Evolutionary conservation across 306 rosid genomes (phyloP), one percentile per base, ranked within the genome.

Genomic region (Fragaria ananassa): DNA sequence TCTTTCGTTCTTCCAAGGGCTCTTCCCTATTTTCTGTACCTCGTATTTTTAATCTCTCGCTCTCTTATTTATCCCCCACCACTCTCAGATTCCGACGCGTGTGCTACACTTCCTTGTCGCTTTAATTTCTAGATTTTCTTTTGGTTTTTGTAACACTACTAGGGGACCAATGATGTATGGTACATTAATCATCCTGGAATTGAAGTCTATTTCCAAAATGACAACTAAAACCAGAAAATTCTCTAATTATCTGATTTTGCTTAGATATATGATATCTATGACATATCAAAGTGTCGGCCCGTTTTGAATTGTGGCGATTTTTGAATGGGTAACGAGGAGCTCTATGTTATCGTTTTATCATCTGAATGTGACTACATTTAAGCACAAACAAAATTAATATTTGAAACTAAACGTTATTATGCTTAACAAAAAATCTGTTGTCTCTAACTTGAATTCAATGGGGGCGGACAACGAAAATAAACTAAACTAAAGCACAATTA

Each of bases 11-110:
- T 54, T 76, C 81, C 63, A 81, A 64, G 76, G 84, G 76, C 88
- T 79, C 87, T 79, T 82, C 79, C 13, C 75, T 68, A 44, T 62
- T 68, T 72, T 78, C 80, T 80, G 79, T 90, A 79, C 97, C 97
- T 89, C 97, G 95, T 91, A 86, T 91, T 86, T 89, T 88, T 83
- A 76, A 81, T n/a, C n/a, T 44, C 45, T 42, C 45, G 11, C 45
- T 57, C 57, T 44, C 67, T 73, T 6, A 53, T 71, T 76, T 79
- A 84, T 82, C 88, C 66, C 37, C 12, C n/a, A 1, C 18, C 1
- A 53, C 9, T 74, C 85, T 86, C 89, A 87, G 74, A 57, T n/a
- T 5, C 57, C 37, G 82, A 79, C 79, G 49, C 73, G 64, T 79
- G 39, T 19, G 6, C 27, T 18, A 5, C 53, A 57, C 60, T 60